These are phyloP conservation scores for Boletus bicolor DNA, from an alignment of 768 basidiomycete genomes.

Conservation along the genomic window DNA sequence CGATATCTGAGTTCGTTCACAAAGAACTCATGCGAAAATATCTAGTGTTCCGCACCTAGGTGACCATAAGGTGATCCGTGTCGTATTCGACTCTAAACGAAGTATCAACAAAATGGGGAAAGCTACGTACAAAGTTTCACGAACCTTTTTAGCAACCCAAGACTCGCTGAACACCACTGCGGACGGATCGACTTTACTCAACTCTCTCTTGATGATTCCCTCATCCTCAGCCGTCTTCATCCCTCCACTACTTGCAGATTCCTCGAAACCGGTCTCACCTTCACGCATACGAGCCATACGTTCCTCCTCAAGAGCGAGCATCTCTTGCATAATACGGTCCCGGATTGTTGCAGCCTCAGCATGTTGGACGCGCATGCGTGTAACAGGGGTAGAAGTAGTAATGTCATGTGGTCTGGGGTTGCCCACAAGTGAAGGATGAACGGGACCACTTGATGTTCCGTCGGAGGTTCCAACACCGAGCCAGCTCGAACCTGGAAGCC, in stretches of 20 bases:
- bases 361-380: slow-evolving; percentile 71
- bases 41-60: slow-evolving; percentile 51
- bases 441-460: slow-evolving; percentile 22
- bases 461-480: slow-evolving; percentile 30
- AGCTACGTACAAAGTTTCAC: slow-evolving; percentile 4
- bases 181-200: slow-evolving; percentile 94
- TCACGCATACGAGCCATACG: slow-evolving; percentile 92
- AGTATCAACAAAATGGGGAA: slow-evolving; percentile 5
- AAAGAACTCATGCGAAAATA: background rate
- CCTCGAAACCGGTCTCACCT: slow-evolving; percentile 57
- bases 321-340: slow-evolving; percentile 97
- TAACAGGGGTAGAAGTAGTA: slow-evolving; percentile 31
- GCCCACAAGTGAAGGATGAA: slow-evolving; percentile 33
- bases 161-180: slow-evolving; percentile 95
- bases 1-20: slow-evolving; percentile 12
- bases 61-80: slow-evolving; percentile 96
- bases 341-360: slow-evolving; percentile 88
- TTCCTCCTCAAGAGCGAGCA: slow-evolving; percentile 95
- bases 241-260: slow-evolving; percentile 41
- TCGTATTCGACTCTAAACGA: slow-evolving; percentile 70
- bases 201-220: slow-evolving; percentile 84
- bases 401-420: slow-evolving; percentile 22
- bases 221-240: slow-evolving; percentile 85
- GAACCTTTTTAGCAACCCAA: slow-evolving; percentile 89
- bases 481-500: slow-evolving; percentile 58